A percentile compares a stretch with the other conserved stretches of the same genome.
Conservation (phyloP, 768 basidiomycete genomes). For the Rhizopogon rudus region DNA sequence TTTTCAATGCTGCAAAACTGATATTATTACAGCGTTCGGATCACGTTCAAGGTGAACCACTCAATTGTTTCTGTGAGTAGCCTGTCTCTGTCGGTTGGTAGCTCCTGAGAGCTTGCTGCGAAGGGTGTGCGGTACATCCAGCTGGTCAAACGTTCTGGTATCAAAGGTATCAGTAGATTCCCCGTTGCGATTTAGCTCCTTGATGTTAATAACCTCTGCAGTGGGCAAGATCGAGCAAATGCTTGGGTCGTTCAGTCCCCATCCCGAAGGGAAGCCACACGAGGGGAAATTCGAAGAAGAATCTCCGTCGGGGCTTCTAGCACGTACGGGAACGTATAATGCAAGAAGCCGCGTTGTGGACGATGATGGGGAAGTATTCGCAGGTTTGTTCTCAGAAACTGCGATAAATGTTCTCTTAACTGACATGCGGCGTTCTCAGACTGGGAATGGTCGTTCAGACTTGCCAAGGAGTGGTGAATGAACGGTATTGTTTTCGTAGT, state of each 20-base stretch:
- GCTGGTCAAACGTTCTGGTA: conserved; percentile 73
- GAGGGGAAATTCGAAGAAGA: conserved; percentile 72
- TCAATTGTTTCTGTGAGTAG: conserved; percentile 73
- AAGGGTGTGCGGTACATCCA: conserved; percentile 88
- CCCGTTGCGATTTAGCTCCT: background rate
- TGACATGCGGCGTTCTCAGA: conserved; percentile 17
- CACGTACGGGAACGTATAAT: conserved; percentile 72
- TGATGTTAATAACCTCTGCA: conserved; percentile 23
- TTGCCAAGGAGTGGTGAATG: conserved; percentile 85
- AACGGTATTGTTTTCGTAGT: background rate
- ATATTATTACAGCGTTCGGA: conserved; percentile 53
- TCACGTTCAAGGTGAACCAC: conserved; percentile 84
- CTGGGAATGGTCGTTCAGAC: conserved; percentile 77
- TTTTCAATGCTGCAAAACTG: background rate
- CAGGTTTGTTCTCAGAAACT: conserved; percentile 45
- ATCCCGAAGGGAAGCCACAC: conserved; percentile 58
- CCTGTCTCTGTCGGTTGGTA: background rate
- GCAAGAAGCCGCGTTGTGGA: conserved; percentile 84
- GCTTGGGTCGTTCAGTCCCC: conserved; percentile 90
- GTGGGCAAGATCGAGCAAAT: conserved; percentile 93
- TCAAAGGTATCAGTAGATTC: conserved; percentile 51
- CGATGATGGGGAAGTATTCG: conserved; percentile 79
- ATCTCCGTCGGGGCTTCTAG: conserved; percentile 76
- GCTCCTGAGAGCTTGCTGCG: conserved; percentile 8
- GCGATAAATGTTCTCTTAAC: background rate